Base-by-base conservation (phyloP, 768 basidiomycete species). In the Gymnopilus dilepis region DNA sequence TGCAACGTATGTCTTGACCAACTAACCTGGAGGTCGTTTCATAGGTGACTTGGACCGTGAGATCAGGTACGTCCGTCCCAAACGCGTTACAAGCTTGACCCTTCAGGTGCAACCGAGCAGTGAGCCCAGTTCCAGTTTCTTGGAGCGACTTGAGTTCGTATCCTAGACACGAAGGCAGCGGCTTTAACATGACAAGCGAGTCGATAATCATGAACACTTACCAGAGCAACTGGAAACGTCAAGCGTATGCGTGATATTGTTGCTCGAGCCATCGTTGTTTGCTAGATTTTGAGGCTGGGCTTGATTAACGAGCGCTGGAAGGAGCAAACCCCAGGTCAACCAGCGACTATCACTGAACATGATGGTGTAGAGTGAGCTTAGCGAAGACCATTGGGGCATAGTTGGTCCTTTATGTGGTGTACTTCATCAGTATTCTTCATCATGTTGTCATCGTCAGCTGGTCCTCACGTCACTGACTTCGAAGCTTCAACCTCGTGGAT, bases 31-130 rank as follows among this genome's bases (percentile, higher is more conserved):
- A 77, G 54, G 72, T 72, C 22, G 81, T 82, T 71, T 91, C 88
- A 66, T 91, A 90, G 11, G 82, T 84, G 9, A 91, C 86, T 68
- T 87, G 75, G 19, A 92, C 76, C 21, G 83, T 87, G 19, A 92
- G 79, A 62, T 85, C 73, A 0, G 71, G 42, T 30, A 90, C 75
- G 64, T 91, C 90, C 1, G 67, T 73, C 4, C 89, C 89, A 66
- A 89, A 91, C 3, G 84, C 86, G 63, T 90, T 80, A 69, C 90
- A 92, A 12, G 84, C 78, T 15, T 73, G 38, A 1, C 88, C 88
- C 0, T 83, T 80, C 9, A 91, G 77, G 40, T 70, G 72, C 6
- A 91, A 74, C 17, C 79, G 76, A 22, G 88, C 89, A 0, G 77
- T 81, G 26, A 91, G 73, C 24, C 88, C 87, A 9, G 68, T 76